Base-by-base conservation (phyloP, 2,329 filamentous ascomycete genomes). In the Trichoderma brevicompactum region DNA sequence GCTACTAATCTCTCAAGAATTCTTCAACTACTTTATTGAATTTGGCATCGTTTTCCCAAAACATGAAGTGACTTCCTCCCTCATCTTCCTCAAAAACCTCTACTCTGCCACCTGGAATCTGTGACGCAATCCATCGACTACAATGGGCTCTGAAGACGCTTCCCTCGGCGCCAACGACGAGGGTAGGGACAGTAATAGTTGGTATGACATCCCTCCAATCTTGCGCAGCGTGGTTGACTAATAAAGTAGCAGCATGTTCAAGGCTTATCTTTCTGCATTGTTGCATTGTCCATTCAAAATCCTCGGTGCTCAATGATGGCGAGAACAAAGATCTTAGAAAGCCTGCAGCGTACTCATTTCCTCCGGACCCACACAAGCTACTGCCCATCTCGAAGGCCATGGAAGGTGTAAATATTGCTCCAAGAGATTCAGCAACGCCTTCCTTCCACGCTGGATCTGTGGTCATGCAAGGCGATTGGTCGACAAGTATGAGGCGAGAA, bases 61-160 rank as follows among this genome's bases (percentile, higher is more conserved):
- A 76, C 68, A 74, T 68, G 59, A 73, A 76, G 59, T 76, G 76
- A 50, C 72, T 74, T 0, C 75, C 74, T n/a, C 72, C 70, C 59
- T 78, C 74, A 12, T 71, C 71, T 34, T 73, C 70, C 15, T 69
- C 70, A 23, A 77, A 77, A 0, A 68, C 68, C 41, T 70, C 69
- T 2, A 69, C 6, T 66, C 72, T 64, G 0, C 72, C 69, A 0
- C 70, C 69, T 1, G 71, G 69, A 13, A 77, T 74, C 63, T 76
- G 70, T 19, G 66, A 60, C 23, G 71, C 73, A 17, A 74, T 65
- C 72, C 72, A 75, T 61, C 69, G 64, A 48, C 70, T 52, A 1
- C 67, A 70, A 9, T 55, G 9, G 6, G 62, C 59, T 7, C 60
- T 53, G 2, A 65, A 64, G 3, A 68, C 32, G 15, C 68, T 69